These are phyloP conservation scores for Uronychia setigera DNA, from an alignment of 73 alveolate species.

Conservation along the genomic window DNA sequence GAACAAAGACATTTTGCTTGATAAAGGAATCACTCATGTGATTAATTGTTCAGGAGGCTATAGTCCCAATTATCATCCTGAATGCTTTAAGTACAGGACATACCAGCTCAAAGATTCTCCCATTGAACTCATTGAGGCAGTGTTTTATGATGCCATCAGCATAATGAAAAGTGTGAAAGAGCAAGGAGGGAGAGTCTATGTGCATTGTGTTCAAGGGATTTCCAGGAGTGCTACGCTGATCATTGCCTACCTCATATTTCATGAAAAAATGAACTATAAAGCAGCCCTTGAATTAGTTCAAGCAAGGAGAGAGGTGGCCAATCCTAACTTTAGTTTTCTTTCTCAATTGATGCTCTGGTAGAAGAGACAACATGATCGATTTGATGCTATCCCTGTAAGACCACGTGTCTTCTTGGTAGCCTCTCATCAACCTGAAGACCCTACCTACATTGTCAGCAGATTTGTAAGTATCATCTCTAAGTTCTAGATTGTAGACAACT, in stretches of 20 bases:
- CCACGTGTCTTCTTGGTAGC: constrained; percentile 87
- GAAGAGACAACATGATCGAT: constrained; percentile 73
- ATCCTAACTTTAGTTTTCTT: constrained; percentile 86
- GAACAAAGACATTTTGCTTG: constrained; percentile 58
- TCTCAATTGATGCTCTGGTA: constrained; percentile 75
- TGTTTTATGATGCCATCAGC: constrained; percentile 78
- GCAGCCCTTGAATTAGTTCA: constrained; percentile 71
- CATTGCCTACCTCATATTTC: constrained; percentile 75
- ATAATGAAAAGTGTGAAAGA: constrained; percentile 62
- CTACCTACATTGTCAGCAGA: constrained; percentile 57
- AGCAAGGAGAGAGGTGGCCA: constrained; percentile 79
- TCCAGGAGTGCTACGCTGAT: constrained; percentile 80
- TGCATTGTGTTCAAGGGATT: constrained; percentile 89
- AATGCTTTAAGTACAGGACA: constrained; percentile 63
- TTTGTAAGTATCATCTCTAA: constrained; percentile 17
- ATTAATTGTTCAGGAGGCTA: constrained; percentile 92
- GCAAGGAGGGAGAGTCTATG: constrained; percentile 78
- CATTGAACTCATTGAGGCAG: constrained; percentile 86
- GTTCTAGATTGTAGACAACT: constrained; percentile 47
- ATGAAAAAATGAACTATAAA: constrained; percentile 51
- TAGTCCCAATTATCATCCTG: constrained; percentile 79
- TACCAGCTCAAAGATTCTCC: constrained; percentile 84
- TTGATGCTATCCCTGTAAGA: constrained; percentile 69
- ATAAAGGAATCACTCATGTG: constrained; percentile 83
- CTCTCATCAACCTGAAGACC: constrained; percentile 77